phyloP scores from a whole-genome alignment of 73 alveolate species.

The Tetrahymena borealis region DNA sequence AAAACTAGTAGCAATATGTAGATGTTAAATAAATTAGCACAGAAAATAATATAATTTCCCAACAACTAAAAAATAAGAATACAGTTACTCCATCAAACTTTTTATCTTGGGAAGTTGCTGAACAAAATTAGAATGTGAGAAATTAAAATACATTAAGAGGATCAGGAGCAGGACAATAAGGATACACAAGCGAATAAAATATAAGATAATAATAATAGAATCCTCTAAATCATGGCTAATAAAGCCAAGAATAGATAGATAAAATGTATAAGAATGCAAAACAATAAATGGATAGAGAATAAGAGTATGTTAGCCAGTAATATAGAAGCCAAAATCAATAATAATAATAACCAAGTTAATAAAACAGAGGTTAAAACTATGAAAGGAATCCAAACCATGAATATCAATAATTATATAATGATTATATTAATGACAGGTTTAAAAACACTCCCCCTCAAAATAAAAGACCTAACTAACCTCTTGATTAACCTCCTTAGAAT shows the following conservation, averaged over 20 bases:
- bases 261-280: background rate
- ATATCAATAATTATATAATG: background rate
- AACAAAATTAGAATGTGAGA: background rate
- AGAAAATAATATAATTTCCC: background rate
- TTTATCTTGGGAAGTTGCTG: background rate
- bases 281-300: background rate
- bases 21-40: background rate
- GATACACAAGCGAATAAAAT: background rate
- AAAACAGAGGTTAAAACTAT: background rate
- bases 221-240: background rate
- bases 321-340: background rate
- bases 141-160: background rate
- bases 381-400: background rate
- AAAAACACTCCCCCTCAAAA: background rate
- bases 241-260: background rate
- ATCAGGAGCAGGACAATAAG: background rate
- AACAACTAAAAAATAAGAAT: background rate
- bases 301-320: background rate
- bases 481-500: background rate
- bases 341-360: background rate
- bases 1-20: background rate
- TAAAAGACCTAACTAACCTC: background rate
- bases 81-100: background rate
- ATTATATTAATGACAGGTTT: background rate
- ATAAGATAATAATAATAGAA: background rate